These are phyloP conservation scores for Helotiales sp. DNA, from an alignment of 2,329 filamentous ascomycete genomes.

Conservation along the genomic window DNA sequence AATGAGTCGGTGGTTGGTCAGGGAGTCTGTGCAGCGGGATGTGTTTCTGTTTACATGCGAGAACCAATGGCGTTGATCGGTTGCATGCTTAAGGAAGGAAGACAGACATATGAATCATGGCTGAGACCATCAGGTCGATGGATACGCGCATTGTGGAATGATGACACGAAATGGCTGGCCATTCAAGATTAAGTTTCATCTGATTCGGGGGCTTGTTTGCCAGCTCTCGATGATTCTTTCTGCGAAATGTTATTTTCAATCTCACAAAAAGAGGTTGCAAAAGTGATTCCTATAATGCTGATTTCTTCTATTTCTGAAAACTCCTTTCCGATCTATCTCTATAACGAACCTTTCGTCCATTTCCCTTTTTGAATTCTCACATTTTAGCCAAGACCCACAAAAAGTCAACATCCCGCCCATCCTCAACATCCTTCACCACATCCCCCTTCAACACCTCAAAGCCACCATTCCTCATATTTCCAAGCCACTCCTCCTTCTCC, in stretches of 20 bases:
- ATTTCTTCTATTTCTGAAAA: not conserved
- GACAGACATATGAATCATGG: not conserved
- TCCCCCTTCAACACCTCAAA: slow-evolving; percentile 13
- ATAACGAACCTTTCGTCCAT: too few species aligned
- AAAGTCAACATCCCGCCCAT: slow-evolving; percentile 10
- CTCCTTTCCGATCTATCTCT: too few species aligned
- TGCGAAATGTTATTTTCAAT: too few species aligned
- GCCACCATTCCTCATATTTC: not conserved
- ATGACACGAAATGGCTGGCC: not conserved
- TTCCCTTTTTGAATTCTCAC: not conserved
- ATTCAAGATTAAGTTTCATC: not conserved
- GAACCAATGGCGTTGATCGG: not conserved
- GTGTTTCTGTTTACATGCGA: not conserved
- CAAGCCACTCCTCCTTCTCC: slow-evolving; percentile 15
- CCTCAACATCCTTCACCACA: slow-evolving; percentile 11
- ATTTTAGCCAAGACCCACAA: slow-evolving; percentile 10
- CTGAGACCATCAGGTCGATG: not conserved
- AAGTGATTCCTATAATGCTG: not conserved
- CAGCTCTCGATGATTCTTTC: too few species aligned
- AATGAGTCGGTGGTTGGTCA: too few species aligned
- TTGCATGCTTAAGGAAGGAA: not conserved
- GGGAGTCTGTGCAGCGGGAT: too few species aligned
- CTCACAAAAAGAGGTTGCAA: too few species aligned
- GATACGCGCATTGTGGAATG: too few species aligned
- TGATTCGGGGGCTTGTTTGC: too few species aligned